Conservation (phyloP, 371 early-diverging fungal species). For the Smittium culicis region DNA sequence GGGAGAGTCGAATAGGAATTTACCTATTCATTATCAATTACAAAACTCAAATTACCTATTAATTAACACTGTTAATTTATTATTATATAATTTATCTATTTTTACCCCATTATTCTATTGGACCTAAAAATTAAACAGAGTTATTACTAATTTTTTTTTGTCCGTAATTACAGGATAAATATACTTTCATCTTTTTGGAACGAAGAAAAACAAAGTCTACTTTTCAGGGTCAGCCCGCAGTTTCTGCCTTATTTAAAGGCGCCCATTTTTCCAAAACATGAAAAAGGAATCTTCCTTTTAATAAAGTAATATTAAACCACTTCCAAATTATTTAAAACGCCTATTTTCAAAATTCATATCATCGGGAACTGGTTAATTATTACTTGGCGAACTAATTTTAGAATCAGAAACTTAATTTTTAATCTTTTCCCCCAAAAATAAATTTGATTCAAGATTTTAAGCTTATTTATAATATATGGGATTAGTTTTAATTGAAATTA, state of each 20-base stretch:
- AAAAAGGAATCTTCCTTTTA: not conserved
- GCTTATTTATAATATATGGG: too few relatives aligned
- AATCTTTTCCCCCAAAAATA: too few relatives aligned
- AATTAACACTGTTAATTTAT: not conserved
- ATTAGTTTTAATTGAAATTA: too few relatives aligned
- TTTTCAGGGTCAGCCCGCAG: not conserved
- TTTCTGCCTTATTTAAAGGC: not conserved
- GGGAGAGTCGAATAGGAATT: not conserved
- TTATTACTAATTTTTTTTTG: not conserved
- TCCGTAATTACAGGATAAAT: not conserved
- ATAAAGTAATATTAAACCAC: not conserved
- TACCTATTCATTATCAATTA: not conserved
- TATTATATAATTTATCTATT: not conserved
- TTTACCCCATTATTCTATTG: not conserved
- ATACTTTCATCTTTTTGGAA: not conserved
- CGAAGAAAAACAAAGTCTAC: not conserved
- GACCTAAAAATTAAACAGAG: not conserved
- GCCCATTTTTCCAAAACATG: not conserved
- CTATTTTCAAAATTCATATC: constrained; percentile 1
- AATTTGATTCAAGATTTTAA: too few relatives aligned
- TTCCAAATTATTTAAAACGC: not conserved
- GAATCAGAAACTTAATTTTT: too few relatives aligned
- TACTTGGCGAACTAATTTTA: too few relatives aligned
- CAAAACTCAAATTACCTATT: not conserved
- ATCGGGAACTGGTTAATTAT: too few relatives aligned